Base-by-base conservation (phyloP, 352 stramenopile species). In the Phytophthora colocasiae region DNA sequence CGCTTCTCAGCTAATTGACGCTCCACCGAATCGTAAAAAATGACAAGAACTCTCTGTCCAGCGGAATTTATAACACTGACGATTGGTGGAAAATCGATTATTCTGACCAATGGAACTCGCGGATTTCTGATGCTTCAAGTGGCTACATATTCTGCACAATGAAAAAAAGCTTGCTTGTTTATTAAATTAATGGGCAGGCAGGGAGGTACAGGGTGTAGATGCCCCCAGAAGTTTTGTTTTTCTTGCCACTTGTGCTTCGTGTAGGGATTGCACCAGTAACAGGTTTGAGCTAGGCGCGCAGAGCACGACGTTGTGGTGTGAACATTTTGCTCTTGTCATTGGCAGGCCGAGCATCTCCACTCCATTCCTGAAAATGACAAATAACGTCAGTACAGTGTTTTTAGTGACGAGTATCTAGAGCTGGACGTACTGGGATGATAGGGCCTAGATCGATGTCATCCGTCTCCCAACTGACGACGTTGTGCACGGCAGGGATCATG, bases 1-100 rank as follows among this genome's bases (percentile, higher is more conserved):
- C 73, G 85, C 77, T 92, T 91, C 38, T 43, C 38, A 43, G 38
- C 38, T 43, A 34, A 4, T 19, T 80, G 88, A 75, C 84, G 83
- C 81, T 90, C 83, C 81, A 87, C 80, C 78, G 76, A 85, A 87
- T 75, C 29, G 19, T 19, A 48, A 17, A 43, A 61, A 50, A 31
- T 52, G 46, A 52, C 15, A n/a, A 11, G 7, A 40, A 22, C 7
- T 22, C 40, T 14, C n/a, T 17, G 22, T 17, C 40, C 40, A 46
- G 40, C 17, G n/a, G 27, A 46, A 22, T 2, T 27, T 11, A 27
- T 22, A 46, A 3, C 2, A 17, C n/a, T 6, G 40, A 27, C n/a
- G 11, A 46, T 46, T 46, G 40, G 40, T 27, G 17, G 6, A 46
- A 46, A 46, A 29, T 26, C 3, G 4, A 11, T 31, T 36, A 36